phyloP scores from a whole-genome alignment of 331 rosid genomes.

The Stylosanthes scabra region DNA sequence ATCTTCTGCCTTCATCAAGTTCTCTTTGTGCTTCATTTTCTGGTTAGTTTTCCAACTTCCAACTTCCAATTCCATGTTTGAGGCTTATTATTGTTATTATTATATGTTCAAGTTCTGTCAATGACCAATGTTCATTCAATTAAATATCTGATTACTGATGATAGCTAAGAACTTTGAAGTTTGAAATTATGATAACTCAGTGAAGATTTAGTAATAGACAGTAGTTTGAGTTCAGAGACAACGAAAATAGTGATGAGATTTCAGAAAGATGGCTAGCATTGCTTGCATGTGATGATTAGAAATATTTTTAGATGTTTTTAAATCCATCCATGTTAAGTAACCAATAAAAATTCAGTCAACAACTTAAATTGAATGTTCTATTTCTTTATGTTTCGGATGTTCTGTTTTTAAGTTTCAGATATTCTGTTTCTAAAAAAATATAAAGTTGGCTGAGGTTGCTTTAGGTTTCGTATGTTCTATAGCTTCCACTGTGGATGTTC shows the following conservation, averaged over 20 bases:
- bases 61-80: slow-evolving; percentile 5
- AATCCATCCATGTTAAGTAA: too few relatives aligned
- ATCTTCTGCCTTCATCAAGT: not conserved
- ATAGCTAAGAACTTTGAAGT: not conserved
- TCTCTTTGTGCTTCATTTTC: slow-evolving; percentile 11
- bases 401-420: too few relatives aligned
- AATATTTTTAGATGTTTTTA: too few relatives aligned
- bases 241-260: slow-evolving; percentile 4
- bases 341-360: too few relatives aligned
- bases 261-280: not conserved
- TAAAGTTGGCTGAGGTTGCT: too few relatives aligned
- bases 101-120: not conserved
- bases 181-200: not conserved
- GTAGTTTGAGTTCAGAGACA: not conserved
- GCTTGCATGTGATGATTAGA: not conserved
- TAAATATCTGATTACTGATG: not conserved
- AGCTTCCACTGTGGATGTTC: too few relatives aligned
- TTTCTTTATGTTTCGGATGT: too few relatives aligned
- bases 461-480: too few relatives aligned
- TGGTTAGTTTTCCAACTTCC: slow-evolving; percentile 20
- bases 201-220: not conserved
- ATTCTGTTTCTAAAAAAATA: too few relatives aligned
- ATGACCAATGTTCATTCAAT: not conserved
- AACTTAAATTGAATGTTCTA: too few relatives aligned
- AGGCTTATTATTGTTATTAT: not conserved